Evolutionary conservation across 2,329 filamentous ascomycete species (phyloP), one percentile per base, ranked within the genome.

Genomic region (Ophiostoma piceae): DNA sequence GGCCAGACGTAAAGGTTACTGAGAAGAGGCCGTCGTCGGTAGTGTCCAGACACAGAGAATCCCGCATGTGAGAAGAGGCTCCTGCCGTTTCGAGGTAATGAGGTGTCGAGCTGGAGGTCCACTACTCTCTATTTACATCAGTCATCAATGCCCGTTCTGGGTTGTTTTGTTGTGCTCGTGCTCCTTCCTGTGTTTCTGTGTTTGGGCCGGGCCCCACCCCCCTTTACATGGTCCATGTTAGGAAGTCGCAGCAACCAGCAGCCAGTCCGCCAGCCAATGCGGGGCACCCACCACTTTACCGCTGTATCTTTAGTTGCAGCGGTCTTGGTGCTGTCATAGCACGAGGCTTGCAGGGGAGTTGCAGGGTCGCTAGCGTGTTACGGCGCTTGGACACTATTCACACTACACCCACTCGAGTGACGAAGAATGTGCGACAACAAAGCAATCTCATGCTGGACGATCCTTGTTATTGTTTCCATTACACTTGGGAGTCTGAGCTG

Each of bases 171-270:
- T 65, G 32, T 65, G 62, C 32, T 65, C 22, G 51, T 22, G 51
- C 51, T 47, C 43, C 43, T 47, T 64, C 29, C 60, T 35, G 29
- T 64, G 60, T 64, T 41, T 41, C 39, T 41, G 39, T 41, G 39
- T 64, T 64, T 57, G 9, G n/a, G 51, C n/a, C n/a, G 51, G 62
- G 62, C 62, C 35, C 32, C 62, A 39, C 62, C 62, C 62, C 32
- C 32, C 62, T 65, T 39, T 22, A 65, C 62, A 65, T 9, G 62
- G 32, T 6, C 57, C 26, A 19, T 62, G 29, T 35, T 16, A 35
- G 57, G 29, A 64, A 65, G 62, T 65, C 62, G 62, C 62, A 65
- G 62, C 62, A 65, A 37, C 60, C 29, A 64, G 7, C 26, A 57
- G 7, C n/a, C 14, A 29, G 57, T 26, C 60, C 57, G 32, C 29